Conservation (phyloP, 352 stramenopile genomes). For the Phytopythium sindhum region DNA sequence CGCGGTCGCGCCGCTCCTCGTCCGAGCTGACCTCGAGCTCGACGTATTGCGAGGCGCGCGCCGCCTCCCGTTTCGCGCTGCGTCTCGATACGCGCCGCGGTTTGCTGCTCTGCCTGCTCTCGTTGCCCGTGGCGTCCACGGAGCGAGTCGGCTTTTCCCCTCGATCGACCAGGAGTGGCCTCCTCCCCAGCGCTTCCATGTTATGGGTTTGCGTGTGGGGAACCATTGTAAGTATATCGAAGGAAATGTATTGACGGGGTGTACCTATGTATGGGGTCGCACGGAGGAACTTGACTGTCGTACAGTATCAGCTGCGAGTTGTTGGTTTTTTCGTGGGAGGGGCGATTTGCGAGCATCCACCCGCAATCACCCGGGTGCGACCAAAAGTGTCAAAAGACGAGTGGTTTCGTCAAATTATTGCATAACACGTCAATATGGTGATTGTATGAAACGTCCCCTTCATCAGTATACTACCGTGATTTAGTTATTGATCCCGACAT, state of each 20-base stretch:
- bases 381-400: neutral
- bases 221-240: neutral
- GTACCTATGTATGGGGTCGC: neutral
- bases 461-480: neutral
- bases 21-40: constrained; percentile 32
- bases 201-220: no score
- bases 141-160: neutral
- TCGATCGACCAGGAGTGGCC: no score
- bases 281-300: neutral
- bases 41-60: constrained; percentile 13
- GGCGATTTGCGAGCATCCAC: neutral
- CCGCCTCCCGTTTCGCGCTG: constrained; percentile 8
- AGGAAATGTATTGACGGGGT: neutral
- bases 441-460: no score
- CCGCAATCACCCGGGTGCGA: neutral
- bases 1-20: constrained; percentile 19
- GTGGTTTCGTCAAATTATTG: neutral
- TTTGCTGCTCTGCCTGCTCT: neutral
- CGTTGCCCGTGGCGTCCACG: neutral
- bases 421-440: neutral
- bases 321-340: neutral
- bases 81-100: constrained; percentile 3
- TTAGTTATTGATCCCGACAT: neutral
- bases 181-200: neutral
- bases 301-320: neutral